These are phyloP conservation scores for Megacollybia platyphylla DNA, from an alignment of 1,284 basidiomycete genomes.

Conservation along the genomic window DNA sequence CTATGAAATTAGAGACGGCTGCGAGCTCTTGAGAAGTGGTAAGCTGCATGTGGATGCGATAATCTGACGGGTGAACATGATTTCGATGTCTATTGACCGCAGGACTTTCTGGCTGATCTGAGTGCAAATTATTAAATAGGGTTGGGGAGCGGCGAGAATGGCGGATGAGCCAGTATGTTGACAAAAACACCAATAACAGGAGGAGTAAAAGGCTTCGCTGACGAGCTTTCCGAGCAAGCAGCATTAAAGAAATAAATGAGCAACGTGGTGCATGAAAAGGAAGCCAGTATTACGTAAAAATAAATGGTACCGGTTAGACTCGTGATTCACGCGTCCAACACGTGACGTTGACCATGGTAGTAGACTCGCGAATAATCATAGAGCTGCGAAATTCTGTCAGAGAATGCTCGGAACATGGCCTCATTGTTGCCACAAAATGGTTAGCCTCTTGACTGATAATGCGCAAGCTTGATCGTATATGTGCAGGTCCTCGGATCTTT, in stretches of 20 bases:
- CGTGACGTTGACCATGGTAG: too few species aligned
- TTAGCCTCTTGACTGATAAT: slow-evolving; percentile 8
- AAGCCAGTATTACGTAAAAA: too few species aligned
- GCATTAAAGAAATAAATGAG: not conserved
- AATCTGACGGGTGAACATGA: slow-evolving; percentile 1
- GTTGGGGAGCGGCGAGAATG: not conserved
- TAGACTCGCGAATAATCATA: too few species aligned
- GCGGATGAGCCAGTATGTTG: not conserved
- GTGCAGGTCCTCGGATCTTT: slow-evolving; percentile 59
- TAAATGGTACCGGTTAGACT: too few species aligned
- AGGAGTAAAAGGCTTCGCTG: not conserved
- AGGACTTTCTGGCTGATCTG: not conserved
- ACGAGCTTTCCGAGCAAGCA: not conserved
- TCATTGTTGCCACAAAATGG: slow-evolving; percentile 1
- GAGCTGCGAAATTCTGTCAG: not conserved
- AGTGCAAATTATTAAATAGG: not conserved
- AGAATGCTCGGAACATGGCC: not conserved
- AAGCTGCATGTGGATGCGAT: slow-evolving; percentile 29
- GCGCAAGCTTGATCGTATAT: not conserved
- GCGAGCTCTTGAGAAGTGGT: slow-evolving; percentile 59
- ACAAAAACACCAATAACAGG: slow-evolving; percentile 1
- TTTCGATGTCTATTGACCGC: not conserved
- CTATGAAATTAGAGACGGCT: slow-evolving; percentile 67
- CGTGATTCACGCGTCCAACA: too few species aligned
- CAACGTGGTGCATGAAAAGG: too few species aligned